These are phyloP conservation scores for Colletotrichum liriopes DNA, from an alignment of 2,329 filamentous ascomycete genomes.

Conservation along the genomic window DNA sequence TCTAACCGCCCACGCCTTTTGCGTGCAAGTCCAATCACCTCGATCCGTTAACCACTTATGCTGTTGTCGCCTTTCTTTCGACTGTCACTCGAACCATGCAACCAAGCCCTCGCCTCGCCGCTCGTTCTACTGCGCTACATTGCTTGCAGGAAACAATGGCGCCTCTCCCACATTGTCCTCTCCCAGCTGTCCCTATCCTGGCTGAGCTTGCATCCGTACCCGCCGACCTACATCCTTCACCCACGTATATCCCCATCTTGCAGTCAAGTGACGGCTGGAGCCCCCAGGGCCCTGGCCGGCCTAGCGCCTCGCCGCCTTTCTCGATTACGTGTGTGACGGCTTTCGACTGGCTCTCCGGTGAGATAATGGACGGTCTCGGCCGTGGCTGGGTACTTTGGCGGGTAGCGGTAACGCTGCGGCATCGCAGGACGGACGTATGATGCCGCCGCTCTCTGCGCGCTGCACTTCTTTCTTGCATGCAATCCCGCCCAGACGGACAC, in stretches of 20 bases:
- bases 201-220: conserved; percentile 32
- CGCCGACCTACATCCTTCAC: conserved; percentile 39
- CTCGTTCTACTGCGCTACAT: conserved; percentile 12
- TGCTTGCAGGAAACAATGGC: conserved; percentile 34
- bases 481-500: conserved; percentile 24
- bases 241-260: conserved; percentile 30
- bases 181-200: conserved; percentile 5
- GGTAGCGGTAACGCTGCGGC: conserved; percentile 25
- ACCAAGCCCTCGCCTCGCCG: conserved; percentile 18
- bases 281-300: conserved; percentile 11
- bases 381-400: conserved; percentile 47
- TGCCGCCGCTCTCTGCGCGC: conserved; percentile 34
- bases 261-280: conserved; percentile 37
- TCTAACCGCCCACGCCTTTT: conserved; percentile 57
- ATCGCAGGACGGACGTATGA: conserved; percentile 26
- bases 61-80: conserved; percentile 8
- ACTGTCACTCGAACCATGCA: conserved; percentile 49
- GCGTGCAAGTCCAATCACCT: conserved; percentile 49
- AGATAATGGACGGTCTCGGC: conserved; percentile 51
- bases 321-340: conserved; percentile 38
- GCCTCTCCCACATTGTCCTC: conserved; percentile 2
- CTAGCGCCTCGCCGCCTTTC: conserved; percentile 25
- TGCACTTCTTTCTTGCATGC: conserved; percentile 42
- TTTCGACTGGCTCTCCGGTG: conserved; percentile 48
- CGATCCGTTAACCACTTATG: conserved; percentile 32